phyloP scores from a whole-genome alignment of 495 filamentous ascomycete species.

The Tuber melanosporum region DNA sequence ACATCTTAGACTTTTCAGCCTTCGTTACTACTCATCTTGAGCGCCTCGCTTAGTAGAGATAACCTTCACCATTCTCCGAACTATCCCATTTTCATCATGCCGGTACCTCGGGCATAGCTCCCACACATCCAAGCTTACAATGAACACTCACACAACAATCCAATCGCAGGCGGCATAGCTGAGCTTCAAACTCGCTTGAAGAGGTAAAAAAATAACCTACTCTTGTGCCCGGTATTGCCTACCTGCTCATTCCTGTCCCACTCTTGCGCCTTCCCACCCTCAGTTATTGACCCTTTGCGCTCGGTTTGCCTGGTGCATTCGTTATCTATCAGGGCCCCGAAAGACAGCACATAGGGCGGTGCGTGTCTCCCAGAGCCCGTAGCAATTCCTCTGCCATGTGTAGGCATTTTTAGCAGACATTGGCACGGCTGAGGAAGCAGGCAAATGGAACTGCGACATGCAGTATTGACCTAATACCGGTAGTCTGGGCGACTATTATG shows the following conservation, averaged over 20 bases:
- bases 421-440: not conserved
- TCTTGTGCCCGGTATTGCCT: not conserved
- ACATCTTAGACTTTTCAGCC: not conserved
- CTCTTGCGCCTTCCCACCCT: not conserved
- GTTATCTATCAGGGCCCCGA: not conserved
- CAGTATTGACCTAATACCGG: not conserved
- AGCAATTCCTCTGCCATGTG: not conserved
- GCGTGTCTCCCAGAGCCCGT: too few species aligned
- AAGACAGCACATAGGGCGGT: not conserved
- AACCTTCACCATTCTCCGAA: not conserved
- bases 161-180: not conserved
- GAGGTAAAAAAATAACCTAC: not conserved
- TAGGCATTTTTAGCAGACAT: not conserved
- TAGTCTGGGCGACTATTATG: not conserved
- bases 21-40: not conserved
- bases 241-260: not conserved
- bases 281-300: not conserved
- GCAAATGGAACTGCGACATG: not conserved
- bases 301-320: not conserved
- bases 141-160: not conserved
- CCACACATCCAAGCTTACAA: not conserved
- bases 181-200: not conserved
- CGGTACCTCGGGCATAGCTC: not conserved
- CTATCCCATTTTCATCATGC: not conserved
- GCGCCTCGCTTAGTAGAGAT: not conserved